Conservation (phyloP, 1,284 basidiomycete species). For the Albatrellus sp. region DNA sequence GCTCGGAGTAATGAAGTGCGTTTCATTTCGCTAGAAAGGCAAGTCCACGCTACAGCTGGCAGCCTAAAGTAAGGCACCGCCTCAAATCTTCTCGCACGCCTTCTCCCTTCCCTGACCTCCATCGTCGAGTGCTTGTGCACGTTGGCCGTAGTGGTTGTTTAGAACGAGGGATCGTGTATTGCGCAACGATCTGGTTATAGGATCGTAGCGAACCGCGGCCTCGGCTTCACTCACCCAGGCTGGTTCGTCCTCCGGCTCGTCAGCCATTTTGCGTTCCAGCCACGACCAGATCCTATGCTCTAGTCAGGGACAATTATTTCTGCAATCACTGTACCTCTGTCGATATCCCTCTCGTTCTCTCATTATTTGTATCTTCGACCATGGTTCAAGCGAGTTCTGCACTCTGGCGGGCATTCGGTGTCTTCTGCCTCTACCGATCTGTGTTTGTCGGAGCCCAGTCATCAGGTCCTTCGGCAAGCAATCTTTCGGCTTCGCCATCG, state of each 20-base stretch:
- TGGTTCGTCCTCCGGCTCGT: background rate
- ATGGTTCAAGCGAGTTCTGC: background rate
- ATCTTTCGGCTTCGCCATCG: conserved; percentile 9
- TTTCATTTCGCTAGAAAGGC: too few species aligned
- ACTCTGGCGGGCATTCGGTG: conserved; percentile 2
- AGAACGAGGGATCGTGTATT: too few species aligned
- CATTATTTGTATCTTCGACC: background rate
- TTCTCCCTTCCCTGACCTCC: too few species aligned
- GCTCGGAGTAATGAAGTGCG: too few species aligned
- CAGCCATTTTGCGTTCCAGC: background rate
- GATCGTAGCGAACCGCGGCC: too few species aligned
- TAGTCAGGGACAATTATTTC: too few species aligned
- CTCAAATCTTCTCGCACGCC: too few species aligned
- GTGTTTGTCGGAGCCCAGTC: conserved; percentile 6
- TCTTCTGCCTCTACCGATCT: conserved; percentile 6
- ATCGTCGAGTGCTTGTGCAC: background rate
- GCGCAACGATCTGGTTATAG: too few species aligned
- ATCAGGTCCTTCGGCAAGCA: background rate
- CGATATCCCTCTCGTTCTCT: background rate
- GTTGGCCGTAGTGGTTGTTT: too few species aligned
- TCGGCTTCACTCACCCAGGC: background rate
- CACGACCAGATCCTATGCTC: too few species aligned
- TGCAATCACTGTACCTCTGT: background rate
- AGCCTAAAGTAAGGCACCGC: too few species aligned
- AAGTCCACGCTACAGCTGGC: too few species aligned